phyloP scores from a whole-genome alignment of 345 rosid species.

The Heritiera littoralis region DNA sequence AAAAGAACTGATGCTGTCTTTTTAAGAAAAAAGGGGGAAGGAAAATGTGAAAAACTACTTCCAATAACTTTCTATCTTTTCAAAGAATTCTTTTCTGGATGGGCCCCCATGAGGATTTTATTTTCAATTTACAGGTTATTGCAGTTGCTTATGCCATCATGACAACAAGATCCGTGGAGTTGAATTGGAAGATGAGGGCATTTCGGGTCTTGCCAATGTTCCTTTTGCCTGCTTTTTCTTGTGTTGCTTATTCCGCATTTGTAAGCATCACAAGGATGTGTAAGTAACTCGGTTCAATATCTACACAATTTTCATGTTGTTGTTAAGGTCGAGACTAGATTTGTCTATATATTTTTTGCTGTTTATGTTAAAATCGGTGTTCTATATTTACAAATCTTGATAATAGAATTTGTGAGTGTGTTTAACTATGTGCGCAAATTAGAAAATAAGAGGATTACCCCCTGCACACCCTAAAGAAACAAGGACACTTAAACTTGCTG shows the following conservation, averaged over 20 bases:
- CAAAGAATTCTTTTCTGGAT: background rate
- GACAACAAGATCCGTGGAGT: conserved; percentile 57
- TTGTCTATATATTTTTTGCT: background rate
- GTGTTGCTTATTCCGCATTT: conserved; percentile 51
- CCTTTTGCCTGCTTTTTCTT: conserved; percentile 63
- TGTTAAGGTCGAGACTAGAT: background rate
- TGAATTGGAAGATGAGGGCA: conserved; percentile 75
- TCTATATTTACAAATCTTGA: background rate
- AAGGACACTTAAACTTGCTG: background rate
- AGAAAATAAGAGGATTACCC: too few species aligned
- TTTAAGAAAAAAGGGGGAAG: background rate
- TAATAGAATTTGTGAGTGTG: background rate
- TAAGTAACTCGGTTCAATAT: conserved; percentile 37
- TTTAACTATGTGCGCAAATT: background rate
- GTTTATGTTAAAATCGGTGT: background rate
- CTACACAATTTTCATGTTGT: background rate
- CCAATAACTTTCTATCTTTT: background rate
- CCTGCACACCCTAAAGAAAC: too few species aligned
- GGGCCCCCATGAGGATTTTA: background rate
- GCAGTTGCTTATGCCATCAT: conserved; percentile 70
- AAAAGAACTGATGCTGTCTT: background rate
- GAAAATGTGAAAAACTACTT: background rate
- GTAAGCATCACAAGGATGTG: conserved; percentile 60
- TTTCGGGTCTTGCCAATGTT: conserved; percentile 67
- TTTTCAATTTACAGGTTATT: conserved; percentile 45